A percentile compares a stretch with the other conserved stretches of the same genome.
Evolutionary conservation across 345 rosid species (phyloP).

Genomic region (Euclidium syriacum): DNA sequence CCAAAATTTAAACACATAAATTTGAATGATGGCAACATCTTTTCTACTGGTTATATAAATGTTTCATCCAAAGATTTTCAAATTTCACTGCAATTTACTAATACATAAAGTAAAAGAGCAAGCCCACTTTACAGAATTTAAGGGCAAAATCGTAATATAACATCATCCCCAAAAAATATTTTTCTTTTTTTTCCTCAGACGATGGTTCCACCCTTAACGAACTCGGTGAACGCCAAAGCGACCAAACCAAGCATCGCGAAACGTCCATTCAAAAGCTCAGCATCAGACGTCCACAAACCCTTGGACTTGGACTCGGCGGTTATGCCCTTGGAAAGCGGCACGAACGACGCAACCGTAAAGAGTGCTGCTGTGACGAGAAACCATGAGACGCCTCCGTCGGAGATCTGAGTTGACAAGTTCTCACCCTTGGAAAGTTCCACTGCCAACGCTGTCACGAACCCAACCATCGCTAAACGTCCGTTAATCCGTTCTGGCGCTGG

Average conservation of each 20-base stretch:
- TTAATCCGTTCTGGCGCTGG: constrained; percentile 91
- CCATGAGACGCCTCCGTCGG: constrained; percentile 55
- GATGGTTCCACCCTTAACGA: constrained; percentile 55
- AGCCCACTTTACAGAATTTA: constrained; percentile 7
- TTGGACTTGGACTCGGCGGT: constrained; percentile 47
- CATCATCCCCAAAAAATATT: background rate
- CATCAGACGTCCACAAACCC: constrained; percentile 69
- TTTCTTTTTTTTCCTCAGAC: constrained; percentile 18
- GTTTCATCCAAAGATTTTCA: background rate
- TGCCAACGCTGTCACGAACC: constrained; percentile 66
- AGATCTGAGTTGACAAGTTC: constrained; percentile 54
- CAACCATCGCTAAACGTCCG: constrained; percentile 85
- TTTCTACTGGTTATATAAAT: too few species aligned
- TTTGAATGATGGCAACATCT: too few species aligned
- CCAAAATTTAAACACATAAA: too few species aligned
- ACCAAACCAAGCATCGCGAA: constrained; percentile 78
- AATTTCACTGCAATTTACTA: background rate
- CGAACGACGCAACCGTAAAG: constrained; percentile 58
- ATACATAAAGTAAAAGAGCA: background rate
- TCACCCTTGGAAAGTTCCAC: constrained; percentile 65
- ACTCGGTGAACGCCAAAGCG: constrained; percentile 74
- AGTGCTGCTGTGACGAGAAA: constrained; percentile 50
- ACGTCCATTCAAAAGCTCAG: constrained; percentile 83
- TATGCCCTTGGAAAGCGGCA: constrained; percentile 58
- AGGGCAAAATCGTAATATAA: constrained; percentile 3